Conservation (phyloP, 306 rosid genomes). For the Sicyos edulis region DNA sequence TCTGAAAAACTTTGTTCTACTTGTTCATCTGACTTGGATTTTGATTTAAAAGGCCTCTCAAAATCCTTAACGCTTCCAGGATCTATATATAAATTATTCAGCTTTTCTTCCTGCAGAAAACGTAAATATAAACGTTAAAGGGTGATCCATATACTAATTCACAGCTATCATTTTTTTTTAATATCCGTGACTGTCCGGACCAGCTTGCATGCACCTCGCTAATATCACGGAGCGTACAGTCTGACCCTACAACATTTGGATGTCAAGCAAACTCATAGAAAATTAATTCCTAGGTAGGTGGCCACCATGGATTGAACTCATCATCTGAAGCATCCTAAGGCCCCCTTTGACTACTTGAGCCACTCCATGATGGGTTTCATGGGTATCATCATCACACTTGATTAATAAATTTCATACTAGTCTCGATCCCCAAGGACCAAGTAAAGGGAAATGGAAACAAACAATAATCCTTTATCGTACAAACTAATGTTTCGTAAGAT, state of each 20-base stretch:
- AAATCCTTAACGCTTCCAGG: conserved; percentile 53
- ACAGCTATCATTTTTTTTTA: background rate
- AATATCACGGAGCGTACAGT: no score
- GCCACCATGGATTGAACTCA: no score
- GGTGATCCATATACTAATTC: no score
- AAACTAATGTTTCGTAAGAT: background rate
- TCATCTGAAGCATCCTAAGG: no score
- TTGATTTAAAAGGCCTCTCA: conserved; percentile 53
- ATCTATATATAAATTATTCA: conserved; percentile 49
- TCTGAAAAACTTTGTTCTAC: conserved; percentile 40
- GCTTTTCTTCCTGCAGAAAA: conserved; percentile 60
- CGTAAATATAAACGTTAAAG: conserved; percentile 11
- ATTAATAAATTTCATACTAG: background rate
- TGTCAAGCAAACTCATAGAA: no score
- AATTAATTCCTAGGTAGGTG: no score
- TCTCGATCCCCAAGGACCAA: background rate
- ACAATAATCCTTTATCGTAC: background rate
- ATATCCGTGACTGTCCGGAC: no score
- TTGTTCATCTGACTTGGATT: conserved; percentile 38
- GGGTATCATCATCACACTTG: background rate
- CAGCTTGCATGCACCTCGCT: no score
- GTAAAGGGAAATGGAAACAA: background rate
- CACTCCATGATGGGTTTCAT: no score
- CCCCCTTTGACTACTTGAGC: no score
- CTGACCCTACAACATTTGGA: no score